Evolutionary conservation across 2,329 filamentous ascomycete genomes (phyloP), one percentile per base, ranked within the genome.

Genomic region (Aspergillus arachidicola): DNA sequence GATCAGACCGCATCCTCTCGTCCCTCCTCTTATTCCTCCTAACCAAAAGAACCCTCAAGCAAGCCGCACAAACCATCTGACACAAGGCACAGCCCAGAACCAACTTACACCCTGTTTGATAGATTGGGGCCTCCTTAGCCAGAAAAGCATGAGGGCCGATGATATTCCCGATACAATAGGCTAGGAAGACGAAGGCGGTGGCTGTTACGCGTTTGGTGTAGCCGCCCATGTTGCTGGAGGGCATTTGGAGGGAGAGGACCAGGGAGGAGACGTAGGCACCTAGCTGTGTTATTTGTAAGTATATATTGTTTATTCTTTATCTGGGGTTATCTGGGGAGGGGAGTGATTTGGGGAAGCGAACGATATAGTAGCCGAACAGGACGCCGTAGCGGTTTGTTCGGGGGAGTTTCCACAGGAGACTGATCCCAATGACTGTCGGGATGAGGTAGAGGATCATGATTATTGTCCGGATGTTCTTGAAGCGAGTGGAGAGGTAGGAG

Each of bases 371-470:
- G 0, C 82, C 83, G 28, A 84, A 77, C 0, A 87, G 73, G 0
- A 85, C 76, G 1, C 84, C 84, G 32, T 80, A 75, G 64, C 81
- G 75, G 66, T 82, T 77, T 14, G 68, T 69, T 57, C 73, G 64
- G 58, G 78, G 67, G 61, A 87, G 69, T 66, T 84, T 78, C 84
- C 85, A 87, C 51, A 87, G 78, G 3, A 87, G 72, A 38, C 70
- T 73, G 2, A 80, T 78, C 0, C 83, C 85, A 16, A 84, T 69
- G 1, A 86, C 78, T 0, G 85, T 86, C 0, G 85, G 85, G 14
- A 83, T 54, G 4, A 86, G 71, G 68, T 85, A 87, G 0, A 81
- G 57, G 3, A 78, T 76, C 85, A 87, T 87, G 59, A 86, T 78
- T 26, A 78, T 74, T 0, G 85, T 87, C 4, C 85, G 79, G 3